phyloP scores from a whole-genome alignment of 139 green algal genomes.

The Tetradesmus obliquus region DNA sequence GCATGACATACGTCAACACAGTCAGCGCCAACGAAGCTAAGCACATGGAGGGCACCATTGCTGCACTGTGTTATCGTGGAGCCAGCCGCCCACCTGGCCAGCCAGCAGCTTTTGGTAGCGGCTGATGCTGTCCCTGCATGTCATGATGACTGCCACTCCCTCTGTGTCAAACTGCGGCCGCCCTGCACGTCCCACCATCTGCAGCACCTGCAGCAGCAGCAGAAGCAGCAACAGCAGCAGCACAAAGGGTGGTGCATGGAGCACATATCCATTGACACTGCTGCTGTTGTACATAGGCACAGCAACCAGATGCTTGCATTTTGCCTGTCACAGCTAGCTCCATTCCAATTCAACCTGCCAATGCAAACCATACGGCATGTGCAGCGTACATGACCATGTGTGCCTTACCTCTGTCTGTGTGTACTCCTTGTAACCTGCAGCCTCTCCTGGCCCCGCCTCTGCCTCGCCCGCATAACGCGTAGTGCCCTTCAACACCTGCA shows the following conservation, averaged over 20 bases:
- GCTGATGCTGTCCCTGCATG: slow-evolving; percentile 56
- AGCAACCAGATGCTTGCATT: slow-evolving; percentile 69
- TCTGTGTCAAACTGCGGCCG: slow-evolving; percentile 94
- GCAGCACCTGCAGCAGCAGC: slow-evolving; percentile 49
- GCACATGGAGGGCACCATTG: not conserved
- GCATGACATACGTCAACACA: not conserved
- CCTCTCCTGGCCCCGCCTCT: slow-evolving; percentile 25
- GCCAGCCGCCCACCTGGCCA: slow-evolving; percentile 44
- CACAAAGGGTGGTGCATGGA: not conserved
- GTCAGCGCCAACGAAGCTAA: not conserved
- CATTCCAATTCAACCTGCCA: no score
- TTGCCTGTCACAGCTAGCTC: no score
- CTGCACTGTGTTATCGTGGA: not conserved
- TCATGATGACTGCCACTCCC: slow-evolving; percentile 96
- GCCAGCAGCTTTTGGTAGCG: slow-evolving; percentile 71
- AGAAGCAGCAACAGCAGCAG: not conserved
- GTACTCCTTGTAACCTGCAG: slow-evolving; percentile 89
- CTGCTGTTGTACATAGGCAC: not conserved
- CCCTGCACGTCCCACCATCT: slow-evolving; percentile 92
- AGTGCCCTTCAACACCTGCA: slow-evolving; percentile 27
- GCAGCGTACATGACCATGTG: not conserved
- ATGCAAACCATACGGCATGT: no score
- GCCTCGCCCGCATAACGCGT: slow-evolving; percentile 14
- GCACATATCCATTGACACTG: not conserved
- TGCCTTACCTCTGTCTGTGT: slow-evolving; percentile 82